Evolutionary conservation across 306 rosid genomes (phyloP).

Genomic region (Malus sylvestris): DNA sequence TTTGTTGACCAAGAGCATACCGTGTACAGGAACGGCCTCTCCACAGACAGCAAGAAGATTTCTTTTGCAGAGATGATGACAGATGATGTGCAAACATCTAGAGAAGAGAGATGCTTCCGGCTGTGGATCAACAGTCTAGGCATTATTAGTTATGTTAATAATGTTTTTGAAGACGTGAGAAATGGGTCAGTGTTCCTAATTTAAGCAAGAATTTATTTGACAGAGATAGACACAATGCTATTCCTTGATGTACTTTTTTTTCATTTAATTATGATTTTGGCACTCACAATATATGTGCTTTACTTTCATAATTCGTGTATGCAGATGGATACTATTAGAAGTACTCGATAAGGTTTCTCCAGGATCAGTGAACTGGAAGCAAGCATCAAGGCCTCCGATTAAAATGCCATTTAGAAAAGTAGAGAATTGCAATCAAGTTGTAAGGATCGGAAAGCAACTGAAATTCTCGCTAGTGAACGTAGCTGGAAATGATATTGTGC

Average conservation of each 20-base stretch:
- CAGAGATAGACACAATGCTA: background rate
- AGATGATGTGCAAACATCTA: slow-evolving; percentile 80
- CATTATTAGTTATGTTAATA: slow-evolving; percentile 56
- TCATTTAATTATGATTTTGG: background rate
- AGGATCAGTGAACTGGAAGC: slow-evolving; percentile 84
- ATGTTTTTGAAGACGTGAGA: slow-evolving; percentile 90
- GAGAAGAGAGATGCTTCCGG: slow-evolving; percentile 96
- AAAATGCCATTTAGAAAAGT: slow-evolving; percentile 95
- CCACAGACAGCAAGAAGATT: slow-evolving; percentile 65
- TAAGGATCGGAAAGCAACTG: slow-evolving; percentile 62
- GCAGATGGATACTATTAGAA: slow-evolving; percentile 87
- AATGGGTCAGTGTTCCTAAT: slow-evolving; percentile 40
- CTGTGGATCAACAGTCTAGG: slow-evolving; percentile 96
- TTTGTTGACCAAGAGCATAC: slow-evolving; percentile 16
- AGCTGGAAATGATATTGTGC: slow-evolving; percentile 90
- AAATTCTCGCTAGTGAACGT: slow-evolving; percentile 83
- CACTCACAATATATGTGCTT: background rate
- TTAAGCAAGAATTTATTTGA: background rate
- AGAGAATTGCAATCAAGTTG: slow-evolving; percentile 92
- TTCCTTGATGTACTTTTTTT: background rate
- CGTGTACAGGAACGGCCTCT: slow-evolving; percentile 75
- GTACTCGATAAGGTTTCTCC: slow-evolving; percentile 86
- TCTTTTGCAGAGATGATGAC: slow-evolving; percentile 94
- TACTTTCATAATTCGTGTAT: slow-evolving; percentile 7
- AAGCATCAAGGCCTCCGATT: slow-evolving; percentile 91